Evolutionary conservation across 176 grass and related monocot species (phyloP).

Genomic region (Zoysia japonica): DNA sequence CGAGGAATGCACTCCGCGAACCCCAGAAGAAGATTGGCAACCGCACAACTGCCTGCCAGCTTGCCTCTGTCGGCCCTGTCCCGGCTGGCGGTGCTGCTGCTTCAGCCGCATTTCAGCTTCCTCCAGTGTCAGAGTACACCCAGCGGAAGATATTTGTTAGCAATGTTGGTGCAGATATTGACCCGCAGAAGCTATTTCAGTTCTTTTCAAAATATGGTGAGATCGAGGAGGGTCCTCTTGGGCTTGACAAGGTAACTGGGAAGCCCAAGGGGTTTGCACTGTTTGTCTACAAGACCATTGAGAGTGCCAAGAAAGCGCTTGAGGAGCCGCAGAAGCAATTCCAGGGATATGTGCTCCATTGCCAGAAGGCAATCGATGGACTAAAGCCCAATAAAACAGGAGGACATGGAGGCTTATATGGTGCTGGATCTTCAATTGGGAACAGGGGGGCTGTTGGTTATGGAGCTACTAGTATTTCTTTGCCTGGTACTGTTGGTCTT

Average conservation of each 20-base stretch:
- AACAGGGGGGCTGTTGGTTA: constrained; percentile 44
- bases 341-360: constrained; percentile 76
- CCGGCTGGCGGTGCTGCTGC: constrained; percentile 34
- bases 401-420: constrained; percentile 43
- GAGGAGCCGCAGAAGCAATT: constrained; percentile 90
- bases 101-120: constrained; percentile 21
- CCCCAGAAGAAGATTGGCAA: constrained; percentile 99
- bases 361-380: constrained; percentile 96
- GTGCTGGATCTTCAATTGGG: constrained; percentile 39
- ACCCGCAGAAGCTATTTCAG: constrained; percentile 72
- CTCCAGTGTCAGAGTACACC: constrained; percentile 76
- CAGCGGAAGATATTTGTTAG: constrained; percentile 99
- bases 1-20: constrained; percentile 67
- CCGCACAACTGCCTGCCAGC: constrained; percentile 83
- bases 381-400: constrained; percentile 62
- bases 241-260: constrained; percentile 85
- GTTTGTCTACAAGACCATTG: constrained; percentile 85
- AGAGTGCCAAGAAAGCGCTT: constrained; percentile 81
- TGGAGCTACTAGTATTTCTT: constrained; percentile 57
- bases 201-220: constrained; percentile 90
- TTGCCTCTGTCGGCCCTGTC: constrained; percentile 81
- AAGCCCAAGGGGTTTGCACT: constrained; percentile 94
- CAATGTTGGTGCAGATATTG: constrained; percentile 78
- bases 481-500: constrained; percentile 43
- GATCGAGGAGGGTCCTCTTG: constrained; percentile 91